phyloP scores from a whole-genome alignment of 495 filamentous ascomycete genomes.

The Chlorociboria aeruginascens region DNA sequence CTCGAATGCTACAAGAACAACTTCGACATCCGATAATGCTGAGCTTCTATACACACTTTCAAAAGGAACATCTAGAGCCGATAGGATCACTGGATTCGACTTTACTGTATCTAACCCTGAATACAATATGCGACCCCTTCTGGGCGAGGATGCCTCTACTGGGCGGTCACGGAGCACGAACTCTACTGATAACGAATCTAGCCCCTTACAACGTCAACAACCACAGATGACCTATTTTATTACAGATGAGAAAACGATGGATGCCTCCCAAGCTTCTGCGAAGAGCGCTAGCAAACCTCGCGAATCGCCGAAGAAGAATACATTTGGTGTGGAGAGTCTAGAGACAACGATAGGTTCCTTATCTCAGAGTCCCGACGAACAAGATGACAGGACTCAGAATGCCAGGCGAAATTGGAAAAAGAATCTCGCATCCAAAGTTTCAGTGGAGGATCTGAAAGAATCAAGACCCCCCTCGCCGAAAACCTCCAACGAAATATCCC shows the following conservation, averaged over 20 bases:
- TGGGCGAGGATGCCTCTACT: conserved; percentile 25
- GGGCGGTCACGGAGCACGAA: conserved; percentile 22
- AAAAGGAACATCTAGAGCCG: too few relatives aligned
- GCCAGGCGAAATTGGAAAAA: conserved; percentile 20
- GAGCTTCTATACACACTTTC: too few relatives aligned
- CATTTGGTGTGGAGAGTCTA: conserved; percentile 54
- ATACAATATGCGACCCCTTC: conserved; percentile 26
- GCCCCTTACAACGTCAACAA: conserved; percentile 20
- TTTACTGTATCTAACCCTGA: neutral
- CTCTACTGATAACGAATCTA: conserved; percentile 19
- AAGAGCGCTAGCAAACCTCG: conserved; percentile 19
- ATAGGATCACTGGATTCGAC: too few relatives aligned
- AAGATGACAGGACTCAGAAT: conserved; percentile 20
- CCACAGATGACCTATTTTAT: conserved; percentile 46
- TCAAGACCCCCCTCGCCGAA: conserved; percentile 16
- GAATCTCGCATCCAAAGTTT: conserved; percentile 7
- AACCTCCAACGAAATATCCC: conserved; percentile 14
- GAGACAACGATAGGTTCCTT: conserved; percentile 36
- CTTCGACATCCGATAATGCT: too few relatives aligned
- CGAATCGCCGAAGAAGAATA: conserved; percentile 26
- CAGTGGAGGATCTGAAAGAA: conserved; percentile 19
- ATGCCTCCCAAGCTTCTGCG: conserved; percentile 28
- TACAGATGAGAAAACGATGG: conserved; percentile 39
- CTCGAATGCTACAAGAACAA: too few relatives aligned
- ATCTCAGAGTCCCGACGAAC: conserved; percentile 24